These are phyloP conservation scores for Aspergillus alliaceus DNA, from an alignment of 2,329 filamentous ascomycete species.

Conservation along the genomic window DNA sequence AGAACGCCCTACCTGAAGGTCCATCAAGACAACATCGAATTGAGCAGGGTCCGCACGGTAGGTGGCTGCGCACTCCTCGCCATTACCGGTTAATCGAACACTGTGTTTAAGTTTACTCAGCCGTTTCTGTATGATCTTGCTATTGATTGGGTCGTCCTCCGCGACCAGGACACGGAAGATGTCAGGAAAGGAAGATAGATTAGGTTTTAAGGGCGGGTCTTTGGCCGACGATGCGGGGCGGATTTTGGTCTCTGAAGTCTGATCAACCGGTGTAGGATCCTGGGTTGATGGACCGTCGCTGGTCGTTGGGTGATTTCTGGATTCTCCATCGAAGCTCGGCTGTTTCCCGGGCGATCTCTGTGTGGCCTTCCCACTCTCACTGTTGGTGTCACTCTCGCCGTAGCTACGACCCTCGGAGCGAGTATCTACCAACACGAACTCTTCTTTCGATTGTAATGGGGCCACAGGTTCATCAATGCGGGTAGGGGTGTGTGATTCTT, in stretches of 20 bases:
- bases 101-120: conserved; percentile 74
- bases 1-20: conserved; percentile 73
- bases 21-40: conserved; percentile 86
- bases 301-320: background rate
- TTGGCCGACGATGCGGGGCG: background rate
- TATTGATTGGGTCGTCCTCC: conserved; percentile 87
- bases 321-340: background rate
- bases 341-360: background rate
- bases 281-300: background rate
- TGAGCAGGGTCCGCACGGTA: conserved; percentile 63
- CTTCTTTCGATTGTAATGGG: conserved; percentile 25
- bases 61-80: conserved; percentile 75
- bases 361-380: background rate
- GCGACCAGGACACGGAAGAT: conserved; percentile 65
- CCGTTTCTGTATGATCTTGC: conserved; percentile 77
- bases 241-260: background rate
- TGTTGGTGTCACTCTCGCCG: conserved; percentile 26
- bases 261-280: background rate
- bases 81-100: conserved; percentile 74
- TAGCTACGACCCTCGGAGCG: conserved; percentile 15
- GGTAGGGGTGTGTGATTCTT: conserved; percentile 29
- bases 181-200: background rate
- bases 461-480: background rate
- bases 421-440: conserved; percentile 40
- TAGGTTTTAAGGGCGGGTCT: background rate